phyloP scores from a whole-genome alignment of 208 protist species.

The Crithidia brevicula region DNA sequence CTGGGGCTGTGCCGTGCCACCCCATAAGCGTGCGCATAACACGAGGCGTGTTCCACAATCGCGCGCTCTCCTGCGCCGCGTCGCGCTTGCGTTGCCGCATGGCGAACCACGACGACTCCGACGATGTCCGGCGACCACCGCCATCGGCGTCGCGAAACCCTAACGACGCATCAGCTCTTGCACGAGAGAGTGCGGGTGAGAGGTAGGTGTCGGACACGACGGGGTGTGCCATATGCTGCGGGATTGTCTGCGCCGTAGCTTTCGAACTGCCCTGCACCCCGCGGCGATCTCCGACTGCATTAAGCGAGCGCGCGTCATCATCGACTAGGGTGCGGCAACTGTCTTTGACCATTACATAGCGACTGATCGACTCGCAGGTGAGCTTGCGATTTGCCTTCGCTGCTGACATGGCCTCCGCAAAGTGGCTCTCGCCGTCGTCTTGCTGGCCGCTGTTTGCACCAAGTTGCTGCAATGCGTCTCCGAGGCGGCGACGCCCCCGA shows the following conservation, averaged over 20 bases:
- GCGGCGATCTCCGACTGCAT: neutral
- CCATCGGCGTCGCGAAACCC: neutral
- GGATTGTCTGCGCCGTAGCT: neutral
- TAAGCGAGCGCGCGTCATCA: neutral
- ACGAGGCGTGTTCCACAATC: conserved; percentile 60
- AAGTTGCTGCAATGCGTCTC: conserved; percentile 42
- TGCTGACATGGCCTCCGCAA: neutral
- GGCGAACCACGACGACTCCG: conserved; percentile 48
- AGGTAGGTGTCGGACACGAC: conserved; percentile 28
- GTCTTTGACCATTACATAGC: conserved; percentile 3
- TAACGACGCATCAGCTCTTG: neutral
- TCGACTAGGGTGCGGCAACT: conserved; percentile 1
- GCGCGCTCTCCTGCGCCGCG: conserved; percentile 40
- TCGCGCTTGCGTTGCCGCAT: conserved; percentile 43
- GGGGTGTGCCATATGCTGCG: neutral
- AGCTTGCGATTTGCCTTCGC: conserved; percentile 5
- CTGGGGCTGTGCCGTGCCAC: conserved; percentile 48
- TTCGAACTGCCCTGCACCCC: neutral
- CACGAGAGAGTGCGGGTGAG: conserved; percentile 14
- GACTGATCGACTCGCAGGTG: conserved; percentile 13
- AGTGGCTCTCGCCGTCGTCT: conserved; percentile 21
- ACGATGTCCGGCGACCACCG: neutral
- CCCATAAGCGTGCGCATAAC: conserved; percentile 84
- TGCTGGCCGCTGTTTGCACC: conserved; percentile 6
- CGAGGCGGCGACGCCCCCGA: conserved; percentile 38